These are phyloP conservation scores for Bipolaris zeicola DNA, from an alignment of 2,329 filamentous ascomycete genomes.

Conservation along the genomic window DNA sequence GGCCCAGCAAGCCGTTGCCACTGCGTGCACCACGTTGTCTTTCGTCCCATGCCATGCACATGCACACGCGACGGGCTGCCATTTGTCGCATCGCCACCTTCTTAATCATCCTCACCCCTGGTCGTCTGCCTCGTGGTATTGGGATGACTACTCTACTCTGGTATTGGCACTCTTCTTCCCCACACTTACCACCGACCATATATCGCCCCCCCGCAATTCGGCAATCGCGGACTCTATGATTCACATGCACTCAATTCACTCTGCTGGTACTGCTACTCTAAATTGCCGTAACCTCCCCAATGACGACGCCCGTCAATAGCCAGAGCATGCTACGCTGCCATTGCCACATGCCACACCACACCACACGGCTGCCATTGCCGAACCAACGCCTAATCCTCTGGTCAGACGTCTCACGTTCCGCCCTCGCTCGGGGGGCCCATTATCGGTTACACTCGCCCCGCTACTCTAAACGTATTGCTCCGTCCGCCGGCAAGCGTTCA, in stretches of 20 bases:
- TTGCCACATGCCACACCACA: conserved; percentile 15
- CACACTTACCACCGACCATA: conserved; percentile 30
- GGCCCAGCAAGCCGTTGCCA: conserved; percentile 25
- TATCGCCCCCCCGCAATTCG: conserved; percentile 36
- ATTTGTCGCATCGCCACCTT: conserved; percentile 14
- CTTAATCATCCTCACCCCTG: conserved; percentile 8
- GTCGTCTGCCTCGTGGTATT: conserved; percentile 18
- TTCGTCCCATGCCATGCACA: conserved; percentile 25
- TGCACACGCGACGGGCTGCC: conserved; percentile 5
- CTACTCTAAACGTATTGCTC: conserved; percentile 21
- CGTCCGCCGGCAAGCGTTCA: conserved; percentile 25
- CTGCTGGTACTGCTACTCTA: too few relatives aligned
- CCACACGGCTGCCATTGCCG: conserved; percentile 18
- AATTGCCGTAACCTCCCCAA: not conserved
- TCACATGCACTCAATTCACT: not conserved
- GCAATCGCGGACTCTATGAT: conserved; percentile 21
- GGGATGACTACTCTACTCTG: too few relatives aligned
- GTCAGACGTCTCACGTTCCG: conserved; percentile 17
- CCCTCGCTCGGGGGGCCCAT: conserved; percentile 20
- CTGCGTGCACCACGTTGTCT: conserved; percentile 26
- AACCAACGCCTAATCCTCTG: conserved; percentile 16
- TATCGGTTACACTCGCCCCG: conserved; percentile 36
- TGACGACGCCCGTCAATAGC: conserved; percentile 1
- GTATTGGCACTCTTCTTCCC: conserved; percentile 22
- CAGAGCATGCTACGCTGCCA: conserved; percentile 7